Evolutionary conservation across 75 land plant species (phyloP), one percentile per base, ranked within the genome.

Genomic region (Selaginella moellendorffii): DNA sequence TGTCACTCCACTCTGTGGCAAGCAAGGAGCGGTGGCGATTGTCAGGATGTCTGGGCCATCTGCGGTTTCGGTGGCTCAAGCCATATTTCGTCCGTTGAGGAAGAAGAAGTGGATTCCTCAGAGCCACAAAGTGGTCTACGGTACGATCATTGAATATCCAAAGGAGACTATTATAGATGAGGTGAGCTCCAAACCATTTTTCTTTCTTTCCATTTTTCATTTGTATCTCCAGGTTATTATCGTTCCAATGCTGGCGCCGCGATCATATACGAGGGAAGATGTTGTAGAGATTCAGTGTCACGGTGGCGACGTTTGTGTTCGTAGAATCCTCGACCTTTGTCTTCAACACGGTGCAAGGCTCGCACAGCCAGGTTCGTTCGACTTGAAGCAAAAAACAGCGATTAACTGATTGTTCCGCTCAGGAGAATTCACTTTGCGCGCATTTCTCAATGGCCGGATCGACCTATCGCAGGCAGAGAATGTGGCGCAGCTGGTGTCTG

Each of bases 231-330:
- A 93, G 98, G 85, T 93, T 28, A 65, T 93, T 42, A 83, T 79
- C 17, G 69, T 93, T 21, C 98, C 96, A 20, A 93, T 93, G 98
- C 67, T 93, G 76, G 90, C 96, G 20, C 98, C 98, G 17, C 83
- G 83, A 67, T 93, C 98, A 0, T 93, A 89, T 64, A 93, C 98
- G 17, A 77, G 85, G 65, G 98, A 93, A 66, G 98, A 93, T 79
- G 96, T 93, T 26, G 81, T 88, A 54, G 98, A 93, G 69, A 77
- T 93, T 63, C 98, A 93, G 66, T 93, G 98, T 65, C 98, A 93
- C 72, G 98, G 98, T n/a, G 92, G 78, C 69, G 90, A 85, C 64
- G 77, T 93, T 31, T 93, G 96, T 66, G 58, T 87, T 42, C 81
- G 73, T 46, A 80, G 90, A 27, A 85, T 93, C 18, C 65, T 93